phyloP scores from a whole-genome alignment of 768 basidiomycete genomes.

The Dioszegia aurantiaca region DNA sequence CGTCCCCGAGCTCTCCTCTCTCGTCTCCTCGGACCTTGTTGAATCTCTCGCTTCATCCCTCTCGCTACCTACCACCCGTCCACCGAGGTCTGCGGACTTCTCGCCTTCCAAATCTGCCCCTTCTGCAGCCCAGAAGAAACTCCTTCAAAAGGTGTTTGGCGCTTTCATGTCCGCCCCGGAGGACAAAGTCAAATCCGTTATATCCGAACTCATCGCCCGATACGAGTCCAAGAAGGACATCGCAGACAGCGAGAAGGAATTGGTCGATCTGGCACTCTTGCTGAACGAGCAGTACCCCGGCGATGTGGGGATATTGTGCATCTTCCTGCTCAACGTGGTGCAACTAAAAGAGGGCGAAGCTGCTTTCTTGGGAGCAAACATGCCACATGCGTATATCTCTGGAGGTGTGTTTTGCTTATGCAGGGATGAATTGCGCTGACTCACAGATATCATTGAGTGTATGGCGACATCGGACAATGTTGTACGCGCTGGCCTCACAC shows the following conservation, averaged over 20 bases:
- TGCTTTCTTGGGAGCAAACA: slow-evolving; percentile 90
- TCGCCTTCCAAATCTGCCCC: slow-evolving; percentile 41
- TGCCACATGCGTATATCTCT: slow-evolving; percentile 92
- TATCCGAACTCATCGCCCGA: slow-evolving; percentile 62
- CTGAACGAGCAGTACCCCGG: slow-evolving; percentile 72
- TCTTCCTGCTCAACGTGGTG: slow-evolving; percentile 83
- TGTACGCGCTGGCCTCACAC: slow-evolving; percentile 94
- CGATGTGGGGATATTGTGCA: slow-evolving; percentile 90
- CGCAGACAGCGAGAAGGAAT: slow-evolving; percentile 54
- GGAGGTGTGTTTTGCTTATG: slow-evolving; percentile 67
- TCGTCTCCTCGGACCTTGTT: slow-evolving; percentile 59
- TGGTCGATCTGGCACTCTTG: slow-evolving; percentile 58
- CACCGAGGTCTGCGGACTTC: slow-evolving; percentile 52
- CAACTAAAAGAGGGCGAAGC: slow-evolving; percentile 76
- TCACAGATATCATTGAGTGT: slow-evolving; percentile 89
- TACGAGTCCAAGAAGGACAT: slow-evolving; percentile 57
- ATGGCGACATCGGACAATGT: slow-evolving; percentile 71
- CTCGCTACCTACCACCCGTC: slow-evolving; percentile 51
- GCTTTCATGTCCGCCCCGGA: slow-evolving; percentile 74
- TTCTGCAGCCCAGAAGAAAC: slow-evolving; percentile 59
- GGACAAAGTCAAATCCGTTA: slow-evolving; percentile 57
- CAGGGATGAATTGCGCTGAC: slow-evolving; percentile 15
- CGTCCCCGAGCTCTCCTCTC: slow-evolving; percentile 72
- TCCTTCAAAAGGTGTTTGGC: slow-evolving; percentile 71
- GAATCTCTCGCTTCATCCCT: slow-evolving; percentile 60